Conservation (phyloP, 148 eudicot genomes). For the Cornus controversa region DNA sequence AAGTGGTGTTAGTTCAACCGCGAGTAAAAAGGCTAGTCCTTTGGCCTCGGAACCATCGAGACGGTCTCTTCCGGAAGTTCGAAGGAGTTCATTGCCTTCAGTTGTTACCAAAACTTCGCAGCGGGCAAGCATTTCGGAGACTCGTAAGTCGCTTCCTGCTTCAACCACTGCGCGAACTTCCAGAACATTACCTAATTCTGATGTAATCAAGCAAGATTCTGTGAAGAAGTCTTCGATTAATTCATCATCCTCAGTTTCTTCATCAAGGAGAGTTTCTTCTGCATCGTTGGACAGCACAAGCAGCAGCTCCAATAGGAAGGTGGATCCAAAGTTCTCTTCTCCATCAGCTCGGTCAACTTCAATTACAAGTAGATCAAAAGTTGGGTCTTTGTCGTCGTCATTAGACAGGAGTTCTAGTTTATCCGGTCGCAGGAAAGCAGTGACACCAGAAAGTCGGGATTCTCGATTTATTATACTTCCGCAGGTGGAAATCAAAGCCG, state of each 20-base stretch:
- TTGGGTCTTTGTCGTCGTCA: conserved; percentile 46
- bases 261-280: conserved; percentile 48
- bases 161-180: conserved; percentile 54
- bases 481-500: conserved; percentile 81
- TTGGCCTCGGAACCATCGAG: conserved; percentile 41
- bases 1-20: conserved; percentile 27
- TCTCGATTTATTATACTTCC: conserved; percentile 77
- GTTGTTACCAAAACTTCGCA: conserved; percentile 33
- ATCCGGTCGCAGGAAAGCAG: conserved; percentile 54
- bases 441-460: conserved; percentile 63
- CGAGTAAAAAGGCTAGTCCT: conserved; percentile 31
- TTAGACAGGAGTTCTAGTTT: conserved; percentile 47
- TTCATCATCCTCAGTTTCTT: conserved; percentile 46
- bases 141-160: conserved; percentile 39
- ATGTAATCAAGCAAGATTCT: conserved; percentile 44
- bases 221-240: conserved; percentile 32
- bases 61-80: conserved; percentile 71
- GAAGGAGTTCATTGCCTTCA: conserved; percentile 46
- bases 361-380: conserved; percentile 40
- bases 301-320: conserved; percentile 46
- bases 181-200: conserved; percentile 44
- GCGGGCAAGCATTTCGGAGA: conserved; percentile 30
- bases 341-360: conserved; percentile 47
- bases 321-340: conserved; percentile 46
- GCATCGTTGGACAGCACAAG: conserved; percentile 60